Evolutionary conservation across 2,329 filamentous ascomycete genomes (phyloP).

Genomic region (Aspergillus unguis): DNA sequence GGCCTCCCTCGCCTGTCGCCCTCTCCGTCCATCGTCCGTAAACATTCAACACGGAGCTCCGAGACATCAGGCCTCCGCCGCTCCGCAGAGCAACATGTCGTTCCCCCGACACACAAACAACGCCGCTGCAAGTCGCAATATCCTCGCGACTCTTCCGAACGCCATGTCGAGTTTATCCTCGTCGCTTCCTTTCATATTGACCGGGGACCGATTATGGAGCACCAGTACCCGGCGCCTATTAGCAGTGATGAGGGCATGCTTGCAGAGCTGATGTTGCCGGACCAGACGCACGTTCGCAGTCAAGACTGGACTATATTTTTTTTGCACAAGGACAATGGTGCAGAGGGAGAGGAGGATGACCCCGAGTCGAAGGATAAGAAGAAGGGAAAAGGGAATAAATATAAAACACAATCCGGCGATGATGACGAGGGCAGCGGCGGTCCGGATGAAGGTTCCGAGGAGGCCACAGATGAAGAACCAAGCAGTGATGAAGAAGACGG

Average conservation of each 20-base stretch:
- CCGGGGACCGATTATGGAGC: conserved; percentile 93
- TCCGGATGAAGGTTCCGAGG: conserved; percentile 49
- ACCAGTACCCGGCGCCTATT: conserved; percentile 92
- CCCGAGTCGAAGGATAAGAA: conserved; percentile 39
- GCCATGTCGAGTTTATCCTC: conserved; percentile 98
- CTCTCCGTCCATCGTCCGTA: conserved; percentile 56
- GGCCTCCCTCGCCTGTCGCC: conserved; percentile 57
- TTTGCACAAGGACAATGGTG: conserved; percentile 87
- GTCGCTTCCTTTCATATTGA: conserved; percentile 98
- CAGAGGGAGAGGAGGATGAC: conserved; percentile 75
- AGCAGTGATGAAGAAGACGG: conserved; percentile 63
- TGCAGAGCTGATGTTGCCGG: conserved; percentile 95
- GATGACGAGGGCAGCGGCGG: conserved; percentile 50
- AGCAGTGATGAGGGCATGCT: conserved; percentile 98
- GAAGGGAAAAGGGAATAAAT: conserved; percentile 46
- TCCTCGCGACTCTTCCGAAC: conserved; percentile 69
- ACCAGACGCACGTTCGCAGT: conserved; percentile 89
- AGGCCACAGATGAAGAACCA: conserved; percentile 39
- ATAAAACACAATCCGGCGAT: conserved; percentile 40
- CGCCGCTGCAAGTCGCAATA: conserved; percentile 70
- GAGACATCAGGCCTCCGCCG: conserved; percentile 35
- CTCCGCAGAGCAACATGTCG: conserved; percentile 36
- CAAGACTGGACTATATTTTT: conserved; percentile 99
- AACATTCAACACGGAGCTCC: conserved; percentile 49
- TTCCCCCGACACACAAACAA: conserved; percentile 42